Evolutionary conservation across 495 filamentous ascomycete species (phyloP).

Genomic region (Talaromyces thailandensis): DNA sequence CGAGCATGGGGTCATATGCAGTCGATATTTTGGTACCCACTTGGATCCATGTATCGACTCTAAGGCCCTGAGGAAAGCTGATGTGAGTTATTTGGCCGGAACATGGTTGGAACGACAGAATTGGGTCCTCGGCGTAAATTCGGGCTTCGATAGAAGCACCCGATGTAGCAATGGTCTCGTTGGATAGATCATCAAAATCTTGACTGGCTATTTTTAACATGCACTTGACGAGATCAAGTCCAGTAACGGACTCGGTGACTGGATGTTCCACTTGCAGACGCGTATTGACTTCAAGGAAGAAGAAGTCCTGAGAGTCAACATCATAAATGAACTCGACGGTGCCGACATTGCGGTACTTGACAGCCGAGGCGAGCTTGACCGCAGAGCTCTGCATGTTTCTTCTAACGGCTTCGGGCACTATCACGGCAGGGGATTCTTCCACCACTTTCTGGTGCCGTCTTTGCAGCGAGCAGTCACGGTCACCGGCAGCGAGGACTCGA

Average conservation of each 20-base stretch:
- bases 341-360: constrained; percentile 79
- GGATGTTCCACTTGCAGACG: constrained; percentile 89
- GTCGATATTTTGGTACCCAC: constrained; percentile 74
- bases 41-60: constrained; percentile 78
- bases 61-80: constrained; percentile 50
- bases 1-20: constrained; percentile 90
- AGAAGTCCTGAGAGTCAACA: constrained; percentile 71
- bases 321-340: constrained; percentile 95
- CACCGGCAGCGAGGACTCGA: constrained; percentile 63
- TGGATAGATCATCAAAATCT: constrained; percentile 54
- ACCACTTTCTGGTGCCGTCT: constrained; percentile 87
- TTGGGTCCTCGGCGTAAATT: constrained; percentile 83
- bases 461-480: constrained; percentile 74
- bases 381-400: constrained; percentile 76
- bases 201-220: constrained; percentile 78
- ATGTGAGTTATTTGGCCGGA: constrained; percentile 65
- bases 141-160: constrained; percentile 81
- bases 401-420: constrained; percentile 57
- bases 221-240: constrained; percentile 79
- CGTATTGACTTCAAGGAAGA: constrained; percentile 96
- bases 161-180: constrained; percentile 50
- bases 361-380: constrained; percentile 59
- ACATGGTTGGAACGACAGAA: constrained; percentile 72
- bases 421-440: constrained; percentile 79
- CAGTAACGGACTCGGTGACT: constrained; percentile 82